Evolutionary conservation across 768 basidiomycete species (phyloP), one percentile per base, ranked within the genome.

Genomic region (Kwoniella sp.): DNA sequence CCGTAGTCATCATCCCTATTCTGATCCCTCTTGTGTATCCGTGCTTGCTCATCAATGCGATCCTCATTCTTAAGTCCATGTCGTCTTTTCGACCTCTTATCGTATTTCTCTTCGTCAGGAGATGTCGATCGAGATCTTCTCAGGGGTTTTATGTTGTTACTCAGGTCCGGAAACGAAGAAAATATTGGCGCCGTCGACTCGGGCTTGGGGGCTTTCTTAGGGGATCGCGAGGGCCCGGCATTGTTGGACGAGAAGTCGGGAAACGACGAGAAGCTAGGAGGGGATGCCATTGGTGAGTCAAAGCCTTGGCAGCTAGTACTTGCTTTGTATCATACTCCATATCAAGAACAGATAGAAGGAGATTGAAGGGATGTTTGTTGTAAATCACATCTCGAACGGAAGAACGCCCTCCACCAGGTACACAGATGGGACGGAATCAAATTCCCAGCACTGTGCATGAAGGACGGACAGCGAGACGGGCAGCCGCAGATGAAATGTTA

Each of bases 241-340:
- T 44, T 15, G 17, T 44, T 44, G 10, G 40, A 44, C 15, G 64
- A 58, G 21, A 60, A 36, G 22, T 67, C 66, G 7, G 66, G 66
- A 26, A 67, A 67, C 21, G 66, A 67, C 1, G 61, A 54, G 57
- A 67, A 67, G 47, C 48, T 63, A 15, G 66, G 66, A 12, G 61
- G 29, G n/a, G 57, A 52, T 21, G 56, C 44, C 47, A 60, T 60
- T 1, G 40, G 8, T 44, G 17, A 3, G 40, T 44, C 4, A 19
- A 4, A 6, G 10, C 10, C 3, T 33, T 19, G 17, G 40, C 17
- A 19, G 7, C 8, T 10, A 10, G 40, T 3, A 10, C 40, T 44
- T 44, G 40, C n/a, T n/a, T n/a, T n/a, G 13, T 33, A 33, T 33
- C 33, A 33, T 33, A 33, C 6, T 33, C 33, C 13, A 33, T 33